phyloP scores from a whole-genome alignment of 805 yeast species.

The Hanseniaspora vineae region DNA sequence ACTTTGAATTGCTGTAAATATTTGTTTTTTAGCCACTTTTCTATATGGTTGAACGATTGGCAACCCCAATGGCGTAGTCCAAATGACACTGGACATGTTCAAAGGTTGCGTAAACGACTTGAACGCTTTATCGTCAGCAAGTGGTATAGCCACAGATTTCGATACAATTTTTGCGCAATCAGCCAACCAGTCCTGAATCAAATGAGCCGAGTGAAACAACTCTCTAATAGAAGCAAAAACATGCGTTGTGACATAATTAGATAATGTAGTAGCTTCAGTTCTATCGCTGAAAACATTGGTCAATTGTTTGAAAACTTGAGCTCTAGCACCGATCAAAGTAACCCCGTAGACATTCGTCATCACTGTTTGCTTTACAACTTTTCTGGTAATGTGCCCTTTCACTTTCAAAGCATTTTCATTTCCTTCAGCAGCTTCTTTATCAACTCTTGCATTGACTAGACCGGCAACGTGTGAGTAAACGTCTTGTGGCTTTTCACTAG shows the following conservation, averaged over 20 bases:
- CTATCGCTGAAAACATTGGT: conserved; percentile 41
- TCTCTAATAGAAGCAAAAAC: conserved; percentile 79
- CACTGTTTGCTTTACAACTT: conserved; percentile 91
- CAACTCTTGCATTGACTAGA: conserved; percentile 43
- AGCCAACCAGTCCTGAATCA: conserved; percentile 93
- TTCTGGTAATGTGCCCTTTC: conserved; percentile 58
- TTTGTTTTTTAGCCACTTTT: conserved; percentile 45
- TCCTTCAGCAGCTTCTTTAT: conserved; percentile 39
- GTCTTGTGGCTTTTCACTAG: conserved; percentile 63
- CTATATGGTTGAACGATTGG: conserved; percentile 98
- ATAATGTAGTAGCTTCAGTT: conserved; percentile 32
- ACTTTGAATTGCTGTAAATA: conserved; percentile 76
- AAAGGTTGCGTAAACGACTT: conserved; percentile 35
- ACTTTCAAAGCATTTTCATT: conserved; percentile 38
- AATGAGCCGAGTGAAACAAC: conserved; percentile 82
- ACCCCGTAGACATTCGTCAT: conserved; percentile 99
- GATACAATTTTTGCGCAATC: conserved; percentile 72
- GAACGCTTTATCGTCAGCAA: conserved; percentile 30
- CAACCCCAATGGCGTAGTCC: conserved; percentile 94
- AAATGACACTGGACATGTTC: conserved; percentile 77
- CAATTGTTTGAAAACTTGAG: conserved; percentile 73
- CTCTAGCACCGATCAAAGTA: conserved; percentile 83
- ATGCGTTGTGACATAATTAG: conserved; percentile 58
- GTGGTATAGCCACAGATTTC: conserved; percentile 58
- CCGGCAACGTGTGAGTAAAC: conserved; percentile 61